A percentile compares a stretch with the other conserved stretches of the same genome.
These are phyloP conservation scores for Aspergillus sparsus DNA, from an alignment of 495 filamentous ascomycete genomes.

Conservation along the genomic window DNA sequence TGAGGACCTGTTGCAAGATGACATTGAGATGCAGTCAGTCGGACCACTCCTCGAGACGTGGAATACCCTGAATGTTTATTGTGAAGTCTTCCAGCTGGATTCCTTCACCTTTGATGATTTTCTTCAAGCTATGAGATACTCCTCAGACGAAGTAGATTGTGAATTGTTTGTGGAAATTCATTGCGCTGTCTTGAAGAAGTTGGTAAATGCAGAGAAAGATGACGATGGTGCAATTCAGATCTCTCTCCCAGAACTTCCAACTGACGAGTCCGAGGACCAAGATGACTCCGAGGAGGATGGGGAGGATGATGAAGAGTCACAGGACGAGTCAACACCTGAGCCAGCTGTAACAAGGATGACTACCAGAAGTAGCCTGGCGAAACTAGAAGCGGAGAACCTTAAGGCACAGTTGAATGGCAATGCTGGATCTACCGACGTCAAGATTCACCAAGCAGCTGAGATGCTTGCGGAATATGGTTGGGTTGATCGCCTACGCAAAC, in stretches of 20 bases:
- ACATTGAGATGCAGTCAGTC: constrained; percentile 76
- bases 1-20: constrained; percentile 50
- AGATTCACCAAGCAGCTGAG: constrained; percentile 76
- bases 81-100: constrained; percentile 87
- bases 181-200: constrained; percentile 83
- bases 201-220: constrained; percentile 73
- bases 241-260: constrained; percentile 72
- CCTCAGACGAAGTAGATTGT: constrained; percentile 75
- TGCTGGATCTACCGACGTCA: constrained; percentile 37
- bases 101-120: constrained; percentile 98
- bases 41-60: constrained; percentile 83
- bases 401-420: constrained; percentile 48
- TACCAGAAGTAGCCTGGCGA: constrained; percentile 81
- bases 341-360: constrained; percentile 67
- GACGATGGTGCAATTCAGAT: constrained; percentile 75
- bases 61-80: constrained; percentile 96
- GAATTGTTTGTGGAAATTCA: constrained; percentile 89
- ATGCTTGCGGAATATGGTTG: constrained; percentile 68
- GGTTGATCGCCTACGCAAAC: constrained; percentile 78
- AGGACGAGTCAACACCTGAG: constrained; percentile 57
- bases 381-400: constrained; percentile 68
- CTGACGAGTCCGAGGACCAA: constrained; percentile 58
- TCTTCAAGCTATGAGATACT: constrained; percentile 80
- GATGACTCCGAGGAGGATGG: constrained; percentile 32
- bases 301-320: constrained; percentile 55